Base-by-base conservation (phyloP, 2,329 filamentous ascomycete species). In the Clarireedia monteithiana region DNA sequence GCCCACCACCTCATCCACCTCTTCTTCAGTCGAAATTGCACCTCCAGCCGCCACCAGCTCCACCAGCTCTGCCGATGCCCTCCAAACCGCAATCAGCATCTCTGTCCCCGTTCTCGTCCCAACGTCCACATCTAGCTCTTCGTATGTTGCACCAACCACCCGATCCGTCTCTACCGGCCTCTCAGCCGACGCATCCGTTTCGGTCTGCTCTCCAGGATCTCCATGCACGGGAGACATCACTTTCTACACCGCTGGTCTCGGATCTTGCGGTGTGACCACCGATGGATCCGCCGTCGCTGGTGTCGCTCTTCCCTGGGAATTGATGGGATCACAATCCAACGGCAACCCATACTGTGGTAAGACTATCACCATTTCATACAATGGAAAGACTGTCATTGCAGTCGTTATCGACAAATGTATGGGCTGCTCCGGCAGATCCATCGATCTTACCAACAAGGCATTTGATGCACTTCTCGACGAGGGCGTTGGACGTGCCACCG, bases 321-420 rank as follows among this genome's bases (percentile, higher is more conserved):
- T 88, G 66, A 89, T 91, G 82, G 84, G 82, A 58, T 60, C 67
- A 0, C 67, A 69, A 54, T 84, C 84, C 65, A 89, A 88, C 74
- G 74, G 70, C 63, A 88, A 91, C 76, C 78, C 81, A 48, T 79
- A 82, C 69, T 94, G 89, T 71, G 84, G 83, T 69, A 79, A 83
- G 74, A 82, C 73, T 49, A 80, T 91, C 66, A 84, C 79, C 60
- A 79, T 91, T 66, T 83, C 78, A 62, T 82, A 91, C 73, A 73
- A 65, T 42, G 75, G 86, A 69, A 79, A 80, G 69, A 77, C 76
- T 2, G 69, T 75, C 63, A 74, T 70, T 2, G 88, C 82, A 59
- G 78, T 64, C 3, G 81, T 91, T 59, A 79, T 78, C 52, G 89
- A 94, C 75, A 89, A 88, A 74, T 94, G 89, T 77, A 80, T 81